A percentile compares a stretch with the other conserved stretches of the same genome.
Evolutionary conservation across 202 grass and related monocot genomes (phyloP).

Genomic region (Tripidium arundinaceum): DNA sequence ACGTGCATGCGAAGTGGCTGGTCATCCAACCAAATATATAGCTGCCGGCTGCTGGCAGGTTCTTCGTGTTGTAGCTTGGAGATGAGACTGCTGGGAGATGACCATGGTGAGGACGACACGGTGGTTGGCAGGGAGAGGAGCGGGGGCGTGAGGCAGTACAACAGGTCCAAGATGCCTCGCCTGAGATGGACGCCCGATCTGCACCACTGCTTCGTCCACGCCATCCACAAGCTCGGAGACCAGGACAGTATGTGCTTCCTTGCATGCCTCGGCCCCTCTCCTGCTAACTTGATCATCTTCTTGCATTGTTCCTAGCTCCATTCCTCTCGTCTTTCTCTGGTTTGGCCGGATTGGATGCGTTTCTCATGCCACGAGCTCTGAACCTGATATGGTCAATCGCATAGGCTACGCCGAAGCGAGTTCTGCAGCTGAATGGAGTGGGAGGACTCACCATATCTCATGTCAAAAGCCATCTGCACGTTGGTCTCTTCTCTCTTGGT

Average conservation of each 20-base stretch:
- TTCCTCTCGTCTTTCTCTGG: neutral
- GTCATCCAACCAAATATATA: neutral
- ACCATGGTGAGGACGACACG: slow-evolving; percentile 37
- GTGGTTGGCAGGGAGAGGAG: slow-evolving; percentile 49
- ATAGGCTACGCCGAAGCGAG: slow-evolving; percentile 78
- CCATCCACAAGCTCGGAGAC: slow-evolving; percentile 83
- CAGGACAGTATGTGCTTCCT: slow-evolving; percentile 57
- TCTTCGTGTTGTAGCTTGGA: neutral
- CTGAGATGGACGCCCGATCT: slow-evolving; percentile 86
- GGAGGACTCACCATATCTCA: slow-evolving; percentile 71
- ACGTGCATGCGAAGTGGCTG: slow-evolving; percentile 8
- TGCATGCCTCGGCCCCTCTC: too few species aligned
- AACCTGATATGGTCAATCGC: neutral
- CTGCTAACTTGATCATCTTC: neutral
- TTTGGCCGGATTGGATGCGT: neutral
- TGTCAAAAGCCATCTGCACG: slow-evolving; percentile 82
- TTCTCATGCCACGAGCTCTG: neutral
- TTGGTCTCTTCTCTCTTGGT: neutral
- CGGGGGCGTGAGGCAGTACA: slow-evolving; percentile 70
- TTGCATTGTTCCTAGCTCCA: neutral
- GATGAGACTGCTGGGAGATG: slow-evolving; percentile 9
- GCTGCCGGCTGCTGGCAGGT: neutral
- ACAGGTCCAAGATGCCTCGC: slow-evolving; percentile 81
- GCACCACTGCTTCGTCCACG: slow-evolving; percentile 88
- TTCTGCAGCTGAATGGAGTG: slow-evolving; percentile 67